These are phyloP conservation scores for Sporothrix schenckii DNA, from an alignment of 2,329 filamentous ascomycete genomes.

Conservation along the genomic window DNA sequence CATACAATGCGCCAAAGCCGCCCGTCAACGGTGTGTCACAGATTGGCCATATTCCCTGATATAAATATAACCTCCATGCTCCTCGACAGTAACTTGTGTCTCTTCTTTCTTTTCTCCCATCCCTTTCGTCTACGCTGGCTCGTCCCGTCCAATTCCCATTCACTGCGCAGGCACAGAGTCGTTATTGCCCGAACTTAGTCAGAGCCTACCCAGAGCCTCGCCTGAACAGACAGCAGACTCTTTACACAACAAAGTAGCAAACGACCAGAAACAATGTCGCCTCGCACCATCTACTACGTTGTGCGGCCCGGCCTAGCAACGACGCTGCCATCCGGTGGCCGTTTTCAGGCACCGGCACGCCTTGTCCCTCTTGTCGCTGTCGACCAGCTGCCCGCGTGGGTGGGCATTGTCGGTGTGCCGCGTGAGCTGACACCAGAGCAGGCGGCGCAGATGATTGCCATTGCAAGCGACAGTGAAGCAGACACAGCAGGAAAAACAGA, in stretches of 20 bases:
- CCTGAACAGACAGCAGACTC: neutral
- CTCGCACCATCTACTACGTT: constrained; percentile 48
- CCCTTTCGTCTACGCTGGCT: too few species aligned
- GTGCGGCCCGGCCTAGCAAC: constrained; percentile 47
- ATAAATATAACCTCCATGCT: too few species aligned
- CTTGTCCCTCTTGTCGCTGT: constrained; percentile 59
- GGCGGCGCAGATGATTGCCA: constrained; percentile 45
- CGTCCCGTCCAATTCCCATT: too few species aligned
- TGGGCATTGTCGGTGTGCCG: constrained; percentile 51
- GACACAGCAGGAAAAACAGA: neutral
- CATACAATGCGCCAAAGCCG: neutral
- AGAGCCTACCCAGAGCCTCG: neutral
- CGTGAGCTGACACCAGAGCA: constrained; percentile 47
- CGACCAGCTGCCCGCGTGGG: constrained; percentile 55
- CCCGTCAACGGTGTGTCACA: neutral
- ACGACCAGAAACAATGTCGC: constrained; percentile 34
- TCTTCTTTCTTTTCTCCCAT: too few species aligned
- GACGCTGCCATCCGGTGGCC: constrained; percentile 38
- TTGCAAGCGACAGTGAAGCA: constrained; percentile 42
- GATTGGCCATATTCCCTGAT: too few species aligned
- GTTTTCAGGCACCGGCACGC: constrained; percentile 39
- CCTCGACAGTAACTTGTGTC: too few species aligned
- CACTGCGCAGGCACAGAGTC: too few species aligned
- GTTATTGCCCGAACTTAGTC: too few species aligned
- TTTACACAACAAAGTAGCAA: neutral